These are phyloP conservation scores for Dictyostelium gargantuum DNA, from an alignment of 208 protist genomes.

Conservation along the genomic window DNA sequence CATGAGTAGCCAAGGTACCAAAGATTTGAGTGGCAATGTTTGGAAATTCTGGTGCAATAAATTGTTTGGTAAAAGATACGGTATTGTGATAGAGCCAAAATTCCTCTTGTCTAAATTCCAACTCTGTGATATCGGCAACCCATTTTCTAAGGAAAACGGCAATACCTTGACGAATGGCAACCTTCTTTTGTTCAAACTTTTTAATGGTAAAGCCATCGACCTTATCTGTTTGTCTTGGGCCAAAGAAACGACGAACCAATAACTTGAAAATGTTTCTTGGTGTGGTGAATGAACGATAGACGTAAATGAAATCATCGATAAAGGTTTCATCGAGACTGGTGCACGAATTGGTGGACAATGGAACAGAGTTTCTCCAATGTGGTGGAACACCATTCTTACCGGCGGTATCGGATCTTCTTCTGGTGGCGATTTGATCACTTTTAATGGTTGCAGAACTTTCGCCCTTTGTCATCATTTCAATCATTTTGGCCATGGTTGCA, in stretches of 20 bases:
- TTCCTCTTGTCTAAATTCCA: conserved; percentile 21
- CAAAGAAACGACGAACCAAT: conserved; percentile 38
- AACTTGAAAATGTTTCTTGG: conserved; percentile 26
- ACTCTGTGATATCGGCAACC: conserved; percentile 15
- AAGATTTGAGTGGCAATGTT: neutral
- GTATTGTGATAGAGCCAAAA: conserved; percentile 14
- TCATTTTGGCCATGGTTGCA: conserved; percentile 26
- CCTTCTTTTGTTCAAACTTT: conserved; percentile 34
- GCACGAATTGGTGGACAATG: neutral
- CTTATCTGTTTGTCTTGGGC: neutral
- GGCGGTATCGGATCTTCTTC: conserved; percentile 24
- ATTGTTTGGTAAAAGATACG: neutral
- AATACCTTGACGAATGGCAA: neutral
- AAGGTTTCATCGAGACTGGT: conserved; percentile 18
- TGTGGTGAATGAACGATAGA: conserved; percentile 57
- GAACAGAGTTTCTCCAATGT: conserved; percentile 18
- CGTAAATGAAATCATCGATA: conserved; percentile 44
- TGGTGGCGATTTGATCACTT: neutral
- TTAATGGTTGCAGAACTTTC: neutral
- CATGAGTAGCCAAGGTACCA: neutral
- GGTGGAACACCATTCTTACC: neutral
- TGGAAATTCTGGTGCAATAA: neutral
- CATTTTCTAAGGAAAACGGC: conserved; percentile 1
- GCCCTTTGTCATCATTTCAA: conserved; percentile 56
- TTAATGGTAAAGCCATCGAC: neutral